Evolutionary conservation across 129 eudicot genomes (phyloP).

Genomic region (Chrysanthemum lavandulifolium): DNA sequence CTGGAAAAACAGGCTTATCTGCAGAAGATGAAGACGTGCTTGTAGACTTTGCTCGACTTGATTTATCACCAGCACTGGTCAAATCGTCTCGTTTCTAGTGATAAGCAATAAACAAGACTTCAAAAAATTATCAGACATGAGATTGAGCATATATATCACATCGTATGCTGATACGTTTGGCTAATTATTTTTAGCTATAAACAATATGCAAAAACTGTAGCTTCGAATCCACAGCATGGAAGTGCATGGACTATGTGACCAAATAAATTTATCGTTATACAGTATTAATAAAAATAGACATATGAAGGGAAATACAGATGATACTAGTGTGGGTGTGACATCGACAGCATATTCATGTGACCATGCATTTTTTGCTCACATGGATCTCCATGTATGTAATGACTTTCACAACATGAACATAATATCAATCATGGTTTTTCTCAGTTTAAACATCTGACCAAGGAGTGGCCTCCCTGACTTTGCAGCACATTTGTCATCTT

Average conservation of each 20-base stretch:
- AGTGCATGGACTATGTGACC: background rate
- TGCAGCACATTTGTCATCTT: conserved; percentile 1
- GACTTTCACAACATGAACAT: background rate
- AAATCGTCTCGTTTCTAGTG: conserved; percentile 67
- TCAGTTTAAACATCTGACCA: background rate
- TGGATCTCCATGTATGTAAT: background rate
- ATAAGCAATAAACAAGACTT: conserved; percentile 5
- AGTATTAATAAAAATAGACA: background rate
- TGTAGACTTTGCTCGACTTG: conserved; percentile 66
- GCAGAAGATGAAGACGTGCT: conserved; percentile 85
- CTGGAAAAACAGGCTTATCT: conserved; percentile 40
- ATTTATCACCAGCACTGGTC: conserved; percentile 73
- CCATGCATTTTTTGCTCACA: background rate
- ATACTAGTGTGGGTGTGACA: background rate
- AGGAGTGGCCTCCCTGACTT: background rate
- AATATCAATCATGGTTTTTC: background rate
- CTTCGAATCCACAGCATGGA: background rate
- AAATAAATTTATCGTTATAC: background rate
- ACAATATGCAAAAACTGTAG: background rate
- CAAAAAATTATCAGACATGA: background rate
- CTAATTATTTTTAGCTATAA: background rate
- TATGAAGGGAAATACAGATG: background rate
- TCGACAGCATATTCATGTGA: background rate
- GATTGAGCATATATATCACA: background rate
- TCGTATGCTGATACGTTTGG: background rate